Percentiles rank a stretch among this genome's conserved stretches.
phyloP scores from a whole-genome alignment of 306 rosid genomes.

The Heteromeles arbutifolia region DNA sequence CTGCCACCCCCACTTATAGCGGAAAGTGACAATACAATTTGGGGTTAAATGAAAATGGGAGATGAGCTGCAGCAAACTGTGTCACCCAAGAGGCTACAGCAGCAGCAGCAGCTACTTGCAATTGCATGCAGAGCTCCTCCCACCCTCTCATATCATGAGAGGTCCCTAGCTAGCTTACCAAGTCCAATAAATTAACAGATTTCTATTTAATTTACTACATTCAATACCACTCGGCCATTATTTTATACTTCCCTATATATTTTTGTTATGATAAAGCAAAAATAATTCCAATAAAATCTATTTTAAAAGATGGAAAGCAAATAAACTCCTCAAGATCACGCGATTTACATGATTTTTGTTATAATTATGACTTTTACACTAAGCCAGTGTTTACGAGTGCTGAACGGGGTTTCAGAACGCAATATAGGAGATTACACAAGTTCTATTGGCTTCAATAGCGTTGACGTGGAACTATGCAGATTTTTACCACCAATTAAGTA shows the following conservation, averaged over 20 bases:
- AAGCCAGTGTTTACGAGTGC: no score
- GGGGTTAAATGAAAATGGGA: slow-evolving; percentile 22
- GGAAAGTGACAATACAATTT: slow-evolving; percentile 59
- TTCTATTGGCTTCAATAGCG: no score
- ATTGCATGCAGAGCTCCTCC: background rate
- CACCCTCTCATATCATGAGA: background rate
- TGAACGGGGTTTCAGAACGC: no score
- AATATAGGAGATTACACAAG: no score
- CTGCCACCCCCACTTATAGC: slow-evolving; percentile 50
- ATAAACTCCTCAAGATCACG: background rate
- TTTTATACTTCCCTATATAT: background rate
- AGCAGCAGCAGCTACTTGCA: no score
- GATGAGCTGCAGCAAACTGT: background rate
- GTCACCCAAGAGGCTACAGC: background rate
- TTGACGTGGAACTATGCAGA: no score
- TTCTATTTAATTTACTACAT: background rate
- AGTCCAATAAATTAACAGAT: background rate
- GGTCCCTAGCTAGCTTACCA: background rate
- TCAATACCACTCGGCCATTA: background rate
- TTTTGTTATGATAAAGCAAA: background rate
- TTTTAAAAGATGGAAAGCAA: no score
- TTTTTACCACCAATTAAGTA: no score
- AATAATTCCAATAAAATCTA: no score
- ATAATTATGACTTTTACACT: no score
- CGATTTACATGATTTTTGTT: no score